Percentiles rank a stretch among this genome's conserved stretches.
phyloP scores from a whole-genome alignment of 176 grass and related monocot genomes.

The Aechmea fasciata region DNA sequence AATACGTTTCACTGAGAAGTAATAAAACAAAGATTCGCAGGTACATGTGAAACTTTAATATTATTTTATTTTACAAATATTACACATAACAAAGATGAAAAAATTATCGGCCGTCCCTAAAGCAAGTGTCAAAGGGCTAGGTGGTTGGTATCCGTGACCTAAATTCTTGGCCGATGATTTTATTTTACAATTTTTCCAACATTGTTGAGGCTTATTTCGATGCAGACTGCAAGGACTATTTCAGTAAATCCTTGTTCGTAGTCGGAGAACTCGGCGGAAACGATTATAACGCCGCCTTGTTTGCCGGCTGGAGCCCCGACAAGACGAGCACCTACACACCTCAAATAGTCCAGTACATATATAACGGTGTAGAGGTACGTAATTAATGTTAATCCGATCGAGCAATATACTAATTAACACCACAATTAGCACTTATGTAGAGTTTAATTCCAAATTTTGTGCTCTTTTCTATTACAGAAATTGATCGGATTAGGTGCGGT shows the following conservation, averaged over 20 bases:
- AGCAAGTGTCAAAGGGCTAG: too few relatives aligned
- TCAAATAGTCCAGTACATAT: constrained; percentile 30
- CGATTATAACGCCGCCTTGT: constrained; percentile 66
- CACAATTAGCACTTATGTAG: neutral
- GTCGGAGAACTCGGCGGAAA: constrained; percentile 66
- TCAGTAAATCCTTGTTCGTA: constrained; percentile 31
- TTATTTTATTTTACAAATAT: too few relatives aligned
- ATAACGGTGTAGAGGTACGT: constrained; percentile 25
- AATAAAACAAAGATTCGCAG: too few relatives aligned
- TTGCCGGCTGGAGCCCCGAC: constrained; percentile 34
- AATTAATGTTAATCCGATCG: neutral
- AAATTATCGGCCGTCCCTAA: too few relatives aligned
- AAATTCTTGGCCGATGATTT: neutral
- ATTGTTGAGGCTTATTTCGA: neutral
- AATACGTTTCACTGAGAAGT: too few relatives aligned
- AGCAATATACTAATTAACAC: neutral
- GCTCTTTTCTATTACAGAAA: constrained; percentile 20
- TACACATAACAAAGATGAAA: neutral
- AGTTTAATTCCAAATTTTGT: neutral
- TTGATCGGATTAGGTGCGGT: constrained; percentile 43
- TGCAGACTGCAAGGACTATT: constrained; percentile 40
- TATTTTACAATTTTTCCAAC: neutral
- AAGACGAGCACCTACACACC: constrained; percentile 44
- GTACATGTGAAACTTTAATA: too few relatives aligned
- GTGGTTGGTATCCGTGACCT: too few relatives aligned